A percentile compares a stretch with the other conserved stretches of the same genome.
Conservation (phyloP, 2,329 filamentous ascomycete genomes). For the Cladosporium cucumerinum region DNA sequence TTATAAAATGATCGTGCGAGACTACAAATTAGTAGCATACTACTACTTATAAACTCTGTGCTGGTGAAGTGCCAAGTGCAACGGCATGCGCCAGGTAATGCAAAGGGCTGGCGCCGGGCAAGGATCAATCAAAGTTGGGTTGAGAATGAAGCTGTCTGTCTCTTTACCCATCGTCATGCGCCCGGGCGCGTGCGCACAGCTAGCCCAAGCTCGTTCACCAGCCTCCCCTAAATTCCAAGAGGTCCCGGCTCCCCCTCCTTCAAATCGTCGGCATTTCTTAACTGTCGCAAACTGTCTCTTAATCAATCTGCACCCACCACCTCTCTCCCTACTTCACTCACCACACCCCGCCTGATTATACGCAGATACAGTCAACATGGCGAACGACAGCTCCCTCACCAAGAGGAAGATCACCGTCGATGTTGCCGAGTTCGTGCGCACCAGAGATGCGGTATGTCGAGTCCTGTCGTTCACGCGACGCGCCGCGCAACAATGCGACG, state of each 20-base stretch:
- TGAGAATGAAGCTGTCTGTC: conserved; percentile 1
- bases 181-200: not conserved
- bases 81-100: not conserved
- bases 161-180: not conserved
- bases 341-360: not conserved
- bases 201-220: not conserved
- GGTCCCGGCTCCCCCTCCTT: not conserved
- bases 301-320: conserved; percentile 1
- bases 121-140: not conserved
- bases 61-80: not conserved
- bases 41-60: not conserved
- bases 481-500: conserved; percentile 18
- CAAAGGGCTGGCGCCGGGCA: not conserved
- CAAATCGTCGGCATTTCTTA: conserved; percentile 6
- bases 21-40: not conserved
- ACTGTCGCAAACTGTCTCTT: conserved; percentile 9
- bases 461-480: conserved; percentile 14
- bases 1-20: not conserved
- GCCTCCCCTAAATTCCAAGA: conserved; percentile 5
- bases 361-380: not conserved
- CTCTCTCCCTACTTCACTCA: not conserved
- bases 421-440: conserved; percentile 64
- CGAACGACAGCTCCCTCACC: conserved; percentile 7
- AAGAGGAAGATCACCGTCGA: conserved; percentile 23
- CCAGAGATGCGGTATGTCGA: conserved; percentile 73